These are phyloP conservation scores for Dissophora ornata DNA, from an alignment of 192 early-diverging fungal genomes.

Conservation along the genomic window DNA sequence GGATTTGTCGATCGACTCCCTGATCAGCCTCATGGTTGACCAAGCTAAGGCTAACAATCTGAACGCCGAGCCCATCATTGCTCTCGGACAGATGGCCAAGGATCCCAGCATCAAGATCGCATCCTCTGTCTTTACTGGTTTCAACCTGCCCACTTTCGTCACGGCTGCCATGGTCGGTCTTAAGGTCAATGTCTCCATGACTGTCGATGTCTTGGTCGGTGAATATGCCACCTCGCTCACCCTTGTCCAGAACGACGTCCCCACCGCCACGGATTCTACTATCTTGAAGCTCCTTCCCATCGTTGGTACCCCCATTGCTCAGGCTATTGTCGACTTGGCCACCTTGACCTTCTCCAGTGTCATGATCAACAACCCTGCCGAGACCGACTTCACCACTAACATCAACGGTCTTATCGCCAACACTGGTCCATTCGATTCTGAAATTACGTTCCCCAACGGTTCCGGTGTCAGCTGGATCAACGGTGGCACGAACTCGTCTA, in stretches of 20 bases:
- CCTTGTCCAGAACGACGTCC: slow-evolving; percentile 56
- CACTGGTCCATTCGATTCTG: slow-evolving; percentile 55
- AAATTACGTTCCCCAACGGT: slow-evolving; percentile 50
- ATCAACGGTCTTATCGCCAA: slow-evolving; percentile 51
- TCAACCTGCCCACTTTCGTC: slow-evolving; percentile 60
- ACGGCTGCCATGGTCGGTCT: slow-evolving; percentile 59
- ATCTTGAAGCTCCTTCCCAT: slow-evolving; percentile 62
- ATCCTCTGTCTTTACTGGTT: slow-evolving; percentile 55
- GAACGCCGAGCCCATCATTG: slow-evolving; percentile 57
- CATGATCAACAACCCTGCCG: slow-evolving; percentile 52
- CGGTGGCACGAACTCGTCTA: slow-evolving; percentile 16
- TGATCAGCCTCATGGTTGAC: slow-evolving; percentile 60
- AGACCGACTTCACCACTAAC: slow-evolving; percentile 47
- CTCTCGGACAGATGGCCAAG: slow-evolving; percentile 52
- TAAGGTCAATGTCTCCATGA: slow-evolving; percentile 59
- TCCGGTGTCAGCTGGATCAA: slow-evolving; percentile 51
- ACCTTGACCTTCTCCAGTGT: slow-evolving; percentile 28
- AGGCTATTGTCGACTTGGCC: slow-evolving; percentile 58
- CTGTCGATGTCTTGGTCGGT: slow-evolving; percentile 59
- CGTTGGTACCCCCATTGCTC: slow-evolving; percentile 67
- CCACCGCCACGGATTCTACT: slow-evolving; percentile 58
- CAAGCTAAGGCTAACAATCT: slow-evolving; percentile 57
- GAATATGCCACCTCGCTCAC: slow-evolving; percentile 58
- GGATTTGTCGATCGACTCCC: slow-evolving; percentile 61
- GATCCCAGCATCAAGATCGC: slow-evolving; percentile 43